Conservation (phyloP, 2,329 filamentous ascomycete genomes). For the Hirsutella thompsonii region DNA sequence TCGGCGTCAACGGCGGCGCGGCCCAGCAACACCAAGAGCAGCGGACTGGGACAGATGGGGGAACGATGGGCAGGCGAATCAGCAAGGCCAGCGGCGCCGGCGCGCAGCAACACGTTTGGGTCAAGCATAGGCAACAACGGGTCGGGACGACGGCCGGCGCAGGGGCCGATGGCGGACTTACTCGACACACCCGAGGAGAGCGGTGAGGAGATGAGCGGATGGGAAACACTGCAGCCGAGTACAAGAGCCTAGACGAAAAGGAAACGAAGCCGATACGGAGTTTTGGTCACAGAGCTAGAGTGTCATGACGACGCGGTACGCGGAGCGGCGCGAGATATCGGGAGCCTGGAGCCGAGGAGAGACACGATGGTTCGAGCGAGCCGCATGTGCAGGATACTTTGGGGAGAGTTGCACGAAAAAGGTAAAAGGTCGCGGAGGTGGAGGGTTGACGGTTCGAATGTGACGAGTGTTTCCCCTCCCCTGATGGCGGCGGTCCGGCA, state of each 20-base stretch:
- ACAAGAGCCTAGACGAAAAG: constrained; percentile 1
- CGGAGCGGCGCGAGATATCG: no score
- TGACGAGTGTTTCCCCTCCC: no score
- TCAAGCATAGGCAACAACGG: background rate
- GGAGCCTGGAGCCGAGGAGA: no score
- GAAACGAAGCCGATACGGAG: no score
- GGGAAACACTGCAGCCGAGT: constrained; percentile 42
- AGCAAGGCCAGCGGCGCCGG: background rate
- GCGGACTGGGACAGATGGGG: background rate
- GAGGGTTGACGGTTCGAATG: no score
- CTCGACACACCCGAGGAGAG: constrained; percentile 37
- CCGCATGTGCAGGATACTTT: no score
- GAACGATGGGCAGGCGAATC: background rate
- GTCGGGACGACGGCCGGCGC: background rate
- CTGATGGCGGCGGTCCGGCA: no score
- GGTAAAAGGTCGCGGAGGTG: no score
- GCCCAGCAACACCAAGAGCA: background rate
- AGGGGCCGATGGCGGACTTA: constrained; percentile 16
- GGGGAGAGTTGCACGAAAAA: no score
- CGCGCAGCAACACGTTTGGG: background rate
- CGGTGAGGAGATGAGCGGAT: constrained; percentile 33
- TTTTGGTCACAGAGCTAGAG: no score
- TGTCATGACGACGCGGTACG: no score
- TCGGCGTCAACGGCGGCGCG: background rate
- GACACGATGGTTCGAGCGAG: no score